Conservation (phyloP, 345 rosid species). For the Acer negundo region DNA sequence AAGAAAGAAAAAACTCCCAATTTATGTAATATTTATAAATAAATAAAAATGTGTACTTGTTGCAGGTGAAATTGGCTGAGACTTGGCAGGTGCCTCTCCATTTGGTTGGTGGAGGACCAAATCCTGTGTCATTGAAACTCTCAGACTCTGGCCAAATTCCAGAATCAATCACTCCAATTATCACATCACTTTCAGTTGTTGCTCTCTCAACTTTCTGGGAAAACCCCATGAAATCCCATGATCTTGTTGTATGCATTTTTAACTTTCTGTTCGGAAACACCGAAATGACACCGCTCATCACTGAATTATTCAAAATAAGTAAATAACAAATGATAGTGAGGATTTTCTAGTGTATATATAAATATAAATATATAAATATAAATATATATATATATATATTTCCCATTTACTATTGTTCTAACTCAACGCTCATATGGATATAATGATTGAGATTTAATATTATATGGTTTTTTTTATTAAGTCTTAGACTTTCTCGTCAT, state of each 20-base stretch:
- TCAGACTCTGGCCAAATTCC: slow-evolving; percentile 32
- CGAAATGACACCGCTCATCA: slow-evolving; percentile 22
- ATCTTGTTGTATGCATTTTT: slow-evolving; percentile 28
- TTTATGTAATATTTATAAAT: too few relatives aligned
- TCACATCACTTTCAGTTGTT: slow-evolving; percentile 5
- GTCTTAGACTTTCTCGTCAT: too few relatives aligned
- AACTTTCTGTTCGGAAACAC: slow-evolving; percentile 28
- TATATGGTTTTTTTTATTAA: too few relatives aligned
- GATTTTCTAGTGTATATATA: too few relatives aligned
- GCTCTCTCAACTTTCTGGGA: not conserved
- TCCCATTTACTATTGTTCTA: too few relatives aligned
- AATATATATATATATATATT: too few relatives aligned
- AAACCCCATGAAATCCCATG: slow-evolving; percentile 32
- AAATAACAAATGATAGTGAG: not conserved
- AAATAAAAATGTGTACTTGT: slow-evolving; percentile 15
- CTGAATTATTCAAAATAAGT: not conserved
- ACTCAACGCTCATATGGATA: too few relatives aligned
- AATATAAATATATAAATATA: too few relatives aligned
- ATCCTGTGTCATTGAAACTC: slow-evolving; percentile 31
- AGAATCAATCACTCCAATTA: slow-evolving; percentile 18
- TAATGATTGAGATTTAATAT: too few relatives aligned
- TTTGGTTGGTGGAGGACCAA: slow-evolving; percentile 30
- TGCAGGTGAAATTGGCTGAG: slow-evolving; percentile 29
- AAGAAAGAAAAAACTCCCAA: too few relatives aligned
- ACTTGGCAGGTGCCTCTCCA: slow-evolving; percentile 30